A percentile compares a stretch with the other conserved stretches of the same genome.
Conservation (phyloP, 2,329 filamentous ascomycete species). For the Fusarium sulawesiense region DNA sequence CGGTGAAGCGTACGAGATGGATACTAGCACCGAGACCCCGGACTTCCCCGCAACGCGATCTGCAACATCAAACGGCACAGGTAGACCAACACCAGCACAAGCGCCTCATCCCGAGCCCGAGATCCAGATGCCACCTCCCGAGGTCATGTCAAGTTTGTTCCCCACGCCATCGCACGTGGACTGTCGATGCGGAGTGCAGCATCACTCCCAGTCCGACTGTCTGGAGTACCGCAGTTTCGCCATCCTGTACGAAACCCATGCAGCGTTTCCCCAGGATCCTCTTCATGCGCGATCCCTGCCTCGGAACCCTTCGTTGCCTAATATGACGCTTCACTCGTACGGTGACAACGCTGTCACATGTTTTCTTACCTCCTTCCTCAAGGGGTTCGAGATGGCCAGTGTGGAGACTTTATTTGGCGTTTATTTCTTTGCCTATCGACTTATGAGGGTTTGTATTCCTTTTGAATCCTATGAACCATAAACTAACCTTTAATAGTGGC, state of each 20-base stretch:
- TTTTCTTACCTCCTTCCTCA: slow-evolving; percentile 39
- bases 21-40: slow-evolving; percentile 4
- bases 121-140: slow-evolving; percentile 9
- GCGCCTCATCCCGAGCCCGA: slow-evolving; percentile 10
- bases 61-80: neutral
- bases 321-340: slow-evolving; percentile 41
- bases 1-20: slow-evolving; percentile 22
- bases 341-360: slow-evolving; percentile 39
- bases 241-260: slow-evolving; percentile 43
- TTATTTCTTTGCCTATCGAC: slow-evolving; percentile 42
- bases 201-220: slow-evolving; percentile 39
- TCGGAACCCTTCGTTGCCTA: slow-evolving; percentile 38
- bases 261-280: slow-evolving; percentile 37
- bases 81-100: neutral
- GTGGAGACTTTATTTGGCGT: slow-evolving; percentile 43
- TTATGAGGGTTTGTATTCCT: slow-evolving; percentile 34
- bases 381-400: slow-evolving; percentile 40
- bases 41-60: slow-evolving; percentile 17
- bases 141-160: slow-evolving; percentile 23
- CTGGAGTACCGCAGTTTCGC: slow-evolving; percentile 43
- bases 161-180: slow-evolving; percentile 33
- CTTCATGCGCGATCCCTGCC: slow-evolving; percentile 36
- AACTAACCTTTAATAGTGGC: slow-evolving; percentile 35
- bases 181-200: slow-evolving; percentile 45
- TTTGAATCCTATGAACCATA: neutral